phyloP scores from a whole-genome alignment of 31 red algal species.

The Asparagopsis taxiformis region DNA sequence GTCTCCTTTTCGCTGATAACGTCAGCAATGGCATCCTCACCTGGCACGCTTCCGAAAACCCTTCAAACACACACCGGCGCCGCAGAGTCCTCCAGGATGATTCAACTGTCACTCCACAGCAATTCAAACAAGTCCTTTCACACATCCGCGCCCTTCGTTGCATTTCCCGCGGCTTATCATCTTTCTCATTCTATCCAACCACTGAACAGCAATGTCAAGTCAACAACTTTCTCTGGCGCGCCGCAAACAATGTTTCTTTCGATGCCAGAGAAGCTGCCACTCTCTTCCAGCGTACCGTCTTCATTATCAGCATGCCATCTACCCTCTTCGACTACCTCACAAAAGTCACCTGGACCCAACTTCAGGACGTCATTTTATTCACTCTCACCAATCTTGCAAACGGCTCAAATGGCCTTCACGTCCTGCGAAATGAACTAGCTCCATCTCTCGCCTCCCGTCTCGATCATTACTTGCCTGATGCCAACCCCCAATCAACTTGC shows the following conservation, averaged over 20 bases:
- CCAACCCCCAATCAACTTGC: neutral
- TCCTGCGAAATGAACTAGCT: conserved; percentile 24
- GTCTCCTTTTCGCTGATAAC: conserved; percentile 31
- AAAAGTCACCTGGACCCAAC: conserved; percentile 7
- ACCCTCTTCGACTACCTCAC: conserved; percentile 39
- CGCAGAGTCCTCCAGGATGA: conserved; percentile 19
- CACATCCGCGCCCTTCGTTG: conserved; percentile 19
- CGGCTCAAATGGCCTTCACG: conserved; percentile 6
- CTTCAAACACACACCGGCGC: neutral
- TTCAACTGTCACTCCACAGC: neutral
- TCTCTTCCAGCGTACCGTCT: conserved; percentile 44
- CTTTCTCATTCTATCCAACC: conserved; percentile 28
- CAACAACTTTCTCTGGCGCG: conserved; percentile 39
- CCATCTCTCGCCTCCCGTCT: neutral
- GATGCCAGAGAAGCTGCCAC: conserved; percentile 19
- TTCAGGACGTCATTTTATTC: conserved; percentile 22
- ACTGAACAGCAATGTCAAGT: conserved; percentile 25
- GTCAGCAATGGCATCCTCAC: neutral
- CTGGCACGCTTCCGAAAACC: neutral
- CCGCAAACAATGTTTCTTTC: conserved; percentile 20
- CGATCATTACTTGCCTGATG: neutral
- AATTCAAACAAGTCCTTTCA: neutral
- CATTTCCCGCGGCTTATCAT: conserved; percentile 10
- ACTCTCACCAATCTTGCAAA: conserved; percentile 21
- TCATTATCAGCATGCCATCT: conserved; percentile 32